Evolutionary conservation across 176 grass and related monocot genomes (phyloP), one percentile per base, ranked within the genome.

Genomic region (Luzula sylvatica): DNA sequence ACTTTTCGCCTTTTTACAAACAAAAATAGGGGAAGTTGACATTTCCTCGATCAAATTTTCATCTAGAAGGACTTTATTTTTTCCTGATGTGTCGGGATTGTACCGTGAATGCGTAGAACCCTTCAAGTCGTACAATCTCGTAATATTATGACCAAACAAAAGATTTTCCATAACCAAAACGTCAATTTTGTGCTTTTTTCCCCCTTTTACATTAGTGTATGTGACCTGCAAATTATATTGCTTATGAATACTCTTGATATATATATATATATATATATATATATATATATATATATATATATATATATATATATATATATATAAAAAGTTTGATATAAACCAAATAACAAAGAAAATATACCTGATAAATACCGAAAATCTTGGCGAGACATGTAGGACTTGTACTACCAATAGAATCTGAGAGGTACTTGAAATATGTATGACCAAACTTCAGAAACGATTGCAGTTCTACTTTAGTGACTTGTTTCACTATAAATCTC

Each of bases 351-450:
- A 55, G 8, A 51, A 39, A 2, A 39, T 7, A 26, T 75, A 87
- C 92, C 86, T 90, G 85, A 90, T 98, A 98, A 69, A 98, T 90
- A 57, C 92, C 92, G 29, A 90, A 76, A 82, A 98, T 82, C 77
- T 98, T 98, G 58, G 92, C 86, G 40, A 98, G 78, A 72, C 86
- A 83, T 76, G 92, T 90, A 63, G 92, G 92, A 64, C 86, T 87
- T 27, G 80, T 67, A 39, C 78, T 87, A 65, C 60, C 39, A 70
- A 98, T 98, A 4, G 92, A 90, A 40, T 98, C 85, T 0, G 78
- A 82, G 23, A 87, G 41, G 56, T 98, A 98, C 24, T 86, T 74
- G 52, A 98, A 98, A 71, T 98, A 98, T 7, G 81, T 68, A 22
- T 74, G 92, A 57, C 78, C 92, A 72, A 98, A 98, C 68, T 90